A percentile compares a stretch with the other conserved stretches of the same genome.
Evolutionary conservation across 2,329 filamentous ascomycete species (phyloP).

Genomic region (Aureobasidium leucospermi): DNA sequence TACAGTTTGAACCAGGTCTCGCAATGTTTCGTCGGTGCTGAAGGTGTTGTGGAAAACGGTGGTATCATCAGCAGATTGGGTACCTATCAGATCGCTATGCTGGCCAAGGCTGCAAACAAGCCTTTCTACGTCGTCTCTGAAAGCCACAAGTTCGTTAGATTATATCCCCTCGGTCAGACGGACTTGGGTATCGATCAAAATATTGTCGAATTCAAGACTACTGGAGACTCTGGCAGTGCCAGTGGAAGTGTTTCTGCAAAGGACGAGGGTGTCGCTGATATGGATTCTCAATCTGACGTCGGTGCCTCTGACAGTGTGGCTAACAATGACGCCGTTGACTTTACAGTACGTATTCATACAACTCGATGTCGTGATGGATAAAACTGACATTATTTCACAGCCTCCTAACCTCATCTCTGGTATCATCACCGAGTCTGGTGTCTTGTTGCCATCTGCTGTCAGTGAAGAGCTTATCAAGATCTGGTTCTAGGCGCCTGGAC

Average conservation of each 20-base stretch:
- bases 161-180: constrained; percentile 75
- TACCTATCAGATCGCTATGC: constrained; percentile 74
- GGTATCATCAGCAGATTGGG: constrained; percentile 86
- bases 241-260: constrained; percentile 16
- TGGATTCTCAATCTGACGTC: constrained; percentile 20
- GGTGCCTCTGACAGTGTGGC: constrained; percentile 16
- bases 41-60: constrained; percentile 90
- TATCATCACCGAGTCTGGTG: constrained; percentile 68
- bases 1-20: constrained; percentile 72
- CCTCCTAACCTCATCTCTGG: constrained; percentile 63
- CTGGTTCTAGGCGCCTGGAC: constrained; percentile 31
- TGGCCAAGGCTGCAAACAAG: constrained; percentile 65
- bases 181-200: constrained; percentile 75
- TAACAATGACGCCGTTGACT: constrained; percentile 55
- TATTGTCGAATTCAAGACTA: constrained; percentile 64
- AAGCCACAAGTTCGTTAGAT: constrained; percentile 91
- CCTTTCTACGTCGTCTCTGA: constrained; percentile 89
- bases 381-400: constrained; percentile 33
- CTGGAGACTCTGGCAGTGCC: constrained; percentile 23
- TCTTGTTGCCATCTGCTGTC: constrained; percentile 62
- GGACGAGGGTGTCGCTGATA: constrained; percentile 24
- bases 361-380: background rate
- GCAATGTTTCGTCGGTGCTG: constrained; percentile 58
- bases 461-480: constrained; percentile 65
- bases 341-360: constrained; percentile 47